Base-by-base conservation (phyloP, 73 alveolate genomes). In the Tetrahymena borealis region DNA sequence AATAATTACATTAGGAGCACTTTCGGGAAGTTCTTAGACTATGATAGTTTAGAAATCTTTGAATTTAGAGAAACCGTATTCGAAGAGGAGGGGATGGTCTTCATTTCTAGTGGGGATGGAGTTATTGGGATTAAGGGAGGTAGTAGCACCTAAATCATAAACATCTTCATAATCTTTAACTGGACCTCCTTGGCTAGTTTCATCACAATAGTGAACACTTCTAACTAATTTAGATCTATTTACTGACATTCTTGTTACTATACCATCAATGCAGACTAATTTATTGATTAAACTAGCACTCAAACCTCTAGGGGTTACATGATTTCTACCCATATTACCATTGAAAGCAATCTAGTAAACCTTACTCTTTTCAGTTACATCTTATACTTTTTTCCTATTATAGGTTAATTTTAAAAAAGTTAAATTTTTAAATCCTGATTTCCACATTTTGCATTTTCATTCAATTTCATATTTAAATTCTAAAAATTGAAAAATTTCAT, bases 11-110 rank as follows among this genome's bases (percentile, higher is more conserved):
- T 99, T 94, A 1, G 99, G 99, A 0, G 99, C 98, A 78, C 99
- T 97, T 92, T 99, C 99, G 4, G 99, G 99, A 78, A 99, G 94
- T 95, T 99, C 99, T 96, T 99, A 99, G 8, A 99, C 94, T 78
- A 96, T 91, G 40, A 99, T 92, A 33, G 96, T 95, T 96, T 99
- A 99, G 41, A 94, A 91, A 90, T 99, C 99, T 94, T 96, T 96
- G 92, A 95, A 97, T 91, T 95, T 94, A 96, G 99, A 95, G 90
- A 94, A 95, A 20, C 99, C 99, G 94, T 95, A 98, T 94, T 98
- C 99, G 24, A 98, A 94, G 79, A 96, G 91, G 91, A 97, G 94
- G 31, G 99, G 99, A 93, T 98, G 96, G 91, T 97, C 96, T 36
- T 96, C 94, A 95, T 98, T 99, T 41, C 94, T 95, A 24, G 96